Conservation (phyloP, 192 early-diverging fungal species). For the Coemansia sp. region DNA sequence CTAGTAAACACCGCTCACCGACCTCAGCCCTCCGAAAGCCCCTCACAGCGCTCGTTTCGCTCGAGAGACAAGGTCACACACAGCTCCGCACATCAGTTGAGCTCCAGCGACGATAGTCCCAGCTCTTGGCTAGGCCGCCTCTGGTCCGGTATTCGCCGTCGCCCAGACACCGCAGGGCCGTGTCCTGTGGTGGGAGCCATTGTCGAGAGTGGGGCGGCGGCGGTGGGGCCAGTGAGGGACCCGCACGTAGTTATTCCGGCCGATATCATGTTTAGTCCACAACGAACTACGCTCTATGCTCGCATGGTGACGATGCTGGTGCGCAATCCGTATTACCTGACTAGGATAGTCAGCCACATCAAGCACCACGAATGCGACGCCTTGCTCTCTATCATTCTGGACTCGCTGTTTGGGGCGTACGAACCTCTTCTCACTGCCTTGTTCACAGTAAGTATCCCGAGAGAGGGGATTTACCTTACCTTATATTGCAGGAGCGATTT, state of each 20-base stretch:
- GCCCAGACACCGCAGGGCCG: slow-evolving; percentile 4
- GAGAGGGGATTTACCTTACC: not conserved
- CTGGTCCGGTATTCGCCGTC: slow-evolving; percentile 18
- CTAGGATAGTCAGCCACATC: slow-evolving; percentile 24
- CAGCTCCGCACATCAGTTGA: not conserved
- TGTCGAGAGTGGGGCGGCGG: slow-evolving; percentile 25
- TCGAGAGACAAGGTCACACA: not conserved
- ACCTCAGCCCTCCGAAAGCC: not conserved
- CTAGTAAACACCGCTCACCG: not conserved
- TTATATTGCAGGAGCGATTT: not conserved
- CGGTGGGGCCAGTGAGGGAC: slow-evolving; percentile 24
- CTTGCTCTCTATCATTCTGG: slow-evolving; percentile 31
- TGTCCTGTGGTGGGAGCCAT: not conserved
- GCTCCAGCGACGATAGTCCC: not conserved
- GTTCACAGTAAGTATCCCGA: slow-evolving; percentile 37
- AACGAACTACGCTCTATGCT: slow-evolving; percentile 30
- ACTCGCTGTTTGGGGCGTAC: slow-evolving; percentile 35
- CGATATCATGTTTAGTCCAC: slow-evolving; percentile 40
- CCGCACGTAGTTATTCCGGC: slow-evolving; percentile 33
- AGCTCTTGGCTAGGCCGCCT: slow-evolving; percentile 26
- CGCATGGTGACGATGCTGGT: slow-evolving; percentile 31
- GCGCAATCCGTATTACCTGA: slow-evolving; percentile 39
- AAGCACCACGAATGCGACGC: slow-evolving; percentile 49
- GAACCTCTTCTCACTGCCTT: slow-evolving; percentile 30
- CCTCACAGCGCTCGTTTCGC: not conserved